A percentile compares a stretch with the other conserved stretches of the same genome.
Conservation (phyloP, 169 alveolate genomes). For the Eimeria tenella region DNA sequence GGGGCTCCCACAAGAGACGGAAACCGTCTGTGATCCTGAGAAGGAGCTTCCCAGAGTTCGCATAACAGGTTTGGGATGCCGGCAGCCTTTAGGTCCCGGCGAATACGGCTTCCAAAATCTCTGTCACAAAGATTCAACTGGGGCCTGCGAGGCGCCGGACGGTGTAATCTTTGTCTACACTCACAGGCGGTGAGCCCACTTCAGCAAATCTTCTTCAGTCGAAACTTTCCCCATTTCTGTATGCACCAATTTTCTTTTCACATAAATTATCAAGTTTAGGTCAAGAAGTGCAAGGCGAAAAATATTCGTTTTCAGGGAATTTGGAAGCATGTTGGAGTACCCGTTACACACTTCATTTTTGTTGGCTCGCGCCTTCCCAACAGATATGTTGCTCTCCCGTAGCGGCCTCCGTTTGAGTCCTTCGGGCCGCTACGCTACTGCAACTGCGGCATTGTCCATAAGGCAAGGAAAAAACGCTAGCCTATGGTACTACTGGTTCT, state of each 20-base stretch:
- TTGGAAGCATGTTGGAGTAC: constrained; percentile 72
- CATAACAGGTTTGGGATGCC: constrained; percentile 76
- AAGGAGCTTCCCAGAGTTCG: constrained; percentile 60
- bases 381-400: constrained; percentile 64
- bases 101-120: constrained; percentile 70
- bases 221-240: background rate
- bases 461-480: constrained; percentile 21
- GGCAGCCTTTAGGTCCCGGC: constrained; percentile 72
- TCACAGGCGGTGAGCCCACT: constrained; percentile 55
- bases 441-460: constrained; percentile 68
- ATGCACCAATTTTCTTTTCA: background rate
- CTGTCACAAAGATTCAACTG: constrained; percentile 65
- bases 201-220: background rate
- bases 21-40: constrained; percentile 50
- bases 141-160: constrained; percentile 78
- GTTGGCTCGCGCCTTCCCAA: constrained; percentile 72
- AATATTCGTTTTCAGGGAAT: constrained; percentile 27
- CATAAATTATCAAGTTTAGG: too few species aligned
- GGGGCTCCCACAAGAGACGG: background rate
- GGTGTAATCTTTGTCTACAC: constrained; percentile 76
- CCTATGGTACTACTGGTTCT: too few species aligned
- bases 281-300: too few species aligned
- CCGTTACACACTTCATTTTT: constrained; percentile 71
- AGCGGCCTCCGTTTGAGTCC: constrained; percentile 73
- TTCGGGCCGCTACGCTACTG: constrained; percentile 67